Conservation (phyloP, 1,139 yeast species). For the Zhuliangozyma blackwelliae region DNA sequence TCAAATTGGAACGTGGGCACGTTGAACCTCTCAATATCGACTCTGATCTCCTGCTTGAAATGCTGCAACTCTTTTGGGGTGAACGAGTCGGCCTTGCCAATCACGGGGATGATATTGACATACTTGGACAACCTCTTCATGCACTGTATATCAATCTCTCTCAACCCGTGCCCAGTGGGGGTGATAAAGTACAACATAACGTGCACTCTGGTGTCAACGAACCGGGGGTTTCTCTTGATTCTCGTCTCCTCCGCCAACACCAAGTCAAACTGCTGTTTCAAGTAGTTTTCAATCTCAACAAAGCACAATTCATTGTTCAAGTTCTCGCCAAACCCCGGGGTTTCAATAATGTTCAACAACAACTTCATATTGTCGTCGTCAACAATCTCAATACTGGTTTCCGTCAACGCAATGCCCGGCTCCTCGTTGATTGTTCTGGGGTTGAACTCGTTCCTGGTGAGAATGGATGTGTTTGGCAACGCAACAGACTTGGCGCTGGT, state of each 20-base stretch:
- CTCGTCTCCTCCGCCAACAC: slow-evolving; percentile 89
- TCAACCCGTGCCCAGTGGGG: slow-evolving; percentile 75
- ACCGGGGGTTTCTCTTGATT: slow-evolving; percentile 81
- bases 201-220: slow-evolving; percentile 74
- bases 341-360: slow-evolving; percentile 59
- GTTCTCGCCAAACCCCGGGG: slow-evolving; percentile 79
- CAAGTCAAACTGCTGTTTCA: slow-evolving; percentile 88
- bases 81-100: slow-evolving; percentile 83
- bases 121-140: slow-evolving; percentile 74
- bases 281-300: slow-evolving; percentile 64
- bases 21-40: slow-evolving; percentile 70
- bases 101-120: slow-evolving; percentile 85
- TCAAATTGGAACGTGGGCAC: slow-evolving; percentile 83
- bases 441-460: slow-evolving; percentile 40
- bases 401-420: slow-evolving; percentile 62
- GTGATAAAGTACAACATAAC: slow-evolving; percentile 66
- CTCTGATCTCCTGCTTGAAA: slow-evolving; percentile 53
- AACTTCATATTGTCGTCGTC: slow-evolving; percentile 76
- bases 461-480: slow-evolving; percentile 42
- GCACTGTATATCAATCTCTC: slow-evolving; percentile 71
- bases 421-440: slow-evolving; percentile 47
- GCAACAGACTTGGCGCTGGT: slow-evolving; percentile 50
- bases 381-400: slow-evolving; percentile 62
- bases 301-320: slow-evolving; percentile 64
- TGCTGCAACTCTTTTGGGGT: slow-evolving; percentile 66